Percentiles rank a stretch among this genome's conserved stretches.
Evolutionary conservation across 2,329 filamentous ascomycete species (phyloP).

Genomic region (Penicillium sp.): DNA sequence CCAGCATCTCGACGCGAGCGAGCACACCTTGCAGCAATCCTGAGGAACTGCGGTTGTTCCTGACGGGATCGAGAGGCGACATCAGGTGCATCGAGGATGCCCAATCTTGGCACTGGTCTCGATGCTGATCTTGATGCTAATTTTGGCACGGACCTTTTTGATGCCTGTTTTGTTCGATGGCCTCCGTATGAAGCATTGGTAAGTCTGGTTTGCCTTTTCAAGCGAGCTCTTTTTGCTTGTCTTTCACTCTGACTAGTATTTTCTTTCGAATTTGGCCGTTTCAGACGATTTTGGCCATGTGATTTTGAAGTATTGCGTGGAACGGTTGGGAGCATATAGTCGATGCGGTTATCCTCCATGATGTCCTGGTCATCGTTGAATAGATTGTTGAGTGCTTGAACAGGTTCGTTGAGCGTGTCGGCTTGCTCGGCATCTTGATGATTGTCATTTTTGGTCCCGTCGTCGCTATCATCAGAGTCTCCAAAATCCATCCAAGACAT

Average conservation of each 20-base stretch:
- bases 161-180: conserved; percentile 24
- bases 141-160: background rate
- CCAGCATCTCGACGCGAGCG: conserved; percentile 49
- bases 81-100: conserved; percentile 54
- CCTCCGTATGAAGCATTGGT: conserved; percentile 32
- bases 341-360: conserved; percentile 43
- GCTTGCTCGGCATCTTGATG: background rate
- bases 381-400: background rate
- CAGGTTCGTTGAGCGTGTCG: background rate
- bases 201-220: conserved; percentile 37
- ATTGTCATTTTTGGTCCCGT: background rate
- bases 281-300: conserved; percentile 12
- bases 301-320: conserved; percentile 21
- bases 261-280: conserved; percentile 19
- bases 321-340: conserved; percentile 40
- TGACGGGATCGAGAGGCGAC: conserved; percentile 26
- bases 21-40: conserved; percentile 55
- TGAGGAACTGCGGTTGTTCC: conserved; percentile 54
- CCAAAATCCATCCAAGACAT: conserved; percentile 30
- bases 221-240: conserved; percentile 24
- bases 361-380: conserved; percentile 34
- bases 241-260: conserved; percentile 16
- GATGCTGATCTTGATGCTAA: background rate
- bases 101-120: conserved; percentile 32
- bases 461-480: conserved; percentile 22